These are phyloP conservation scores for Botrytis sinoallii DNA, from an alignment of 2,329 filamentous ascomycete genomes.

Conservation along the genomic window DNA sequence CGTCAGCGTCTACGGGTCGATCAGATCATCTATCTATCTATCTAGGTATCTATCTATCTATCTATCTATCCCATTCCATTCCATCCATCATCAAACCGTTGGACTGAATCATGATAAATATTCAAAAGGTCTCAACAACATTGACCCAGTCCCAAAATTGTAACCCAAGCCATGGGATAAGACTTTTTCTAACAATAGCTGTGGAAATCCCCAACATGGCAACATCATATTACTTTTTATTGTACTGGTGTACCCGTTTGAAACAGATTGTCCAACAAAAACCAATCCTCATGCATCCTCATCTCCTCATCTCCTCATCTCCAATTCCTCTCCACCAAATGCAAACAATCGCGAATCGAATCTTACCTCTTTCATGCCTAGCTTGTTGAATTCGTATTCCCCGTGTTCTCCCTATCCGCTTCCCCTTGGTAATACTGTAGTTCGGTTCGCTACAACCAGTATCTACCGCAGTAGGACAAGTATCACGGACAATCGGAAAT, in stretches of 20 bases:
- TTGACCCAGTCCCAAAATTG: not conserved
- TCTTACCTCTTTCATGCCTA: not conserved
- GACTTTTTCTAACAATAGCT: conserved; percentile 3
- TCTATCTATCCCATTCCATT: not conserved
- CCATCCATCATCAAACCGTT: not conserved
- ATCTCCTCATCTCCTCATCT: not conserved
- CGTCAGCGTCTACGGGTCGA: conserved; percentile 10
- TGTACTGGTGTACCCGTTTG: not conserved
- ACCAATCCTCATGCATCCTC: not conserved
- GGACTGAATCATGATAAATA: not conserved
- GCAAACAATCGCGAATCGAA: not conserved
- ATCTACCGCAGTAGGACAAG: not conserved
- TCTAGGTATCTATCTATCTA: not conserved
- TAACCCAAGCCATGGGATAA: not conserved
- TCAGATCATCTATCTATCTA: not conserved
- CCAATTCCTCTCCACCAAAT: not conserved
- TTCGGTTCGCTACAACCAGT: not conserved
- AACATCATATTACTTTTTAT: not conserved
- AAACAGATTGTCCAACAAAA: not conserved
- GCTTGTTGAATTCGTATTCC: not conserved
- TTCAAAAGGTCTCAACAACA: not conserved
- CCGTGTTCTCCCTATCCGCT: not conserved
- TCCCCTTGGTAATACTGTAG: not conserved
- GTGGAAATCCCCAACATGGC: not conserved
- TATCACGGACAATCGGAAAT: not conserved